Evolutionary conservation across 106 monocot genomes (phyloP), one percentile per base, ranked within the genome.

Genomic region (Narthecium ossifragum): DNA sequence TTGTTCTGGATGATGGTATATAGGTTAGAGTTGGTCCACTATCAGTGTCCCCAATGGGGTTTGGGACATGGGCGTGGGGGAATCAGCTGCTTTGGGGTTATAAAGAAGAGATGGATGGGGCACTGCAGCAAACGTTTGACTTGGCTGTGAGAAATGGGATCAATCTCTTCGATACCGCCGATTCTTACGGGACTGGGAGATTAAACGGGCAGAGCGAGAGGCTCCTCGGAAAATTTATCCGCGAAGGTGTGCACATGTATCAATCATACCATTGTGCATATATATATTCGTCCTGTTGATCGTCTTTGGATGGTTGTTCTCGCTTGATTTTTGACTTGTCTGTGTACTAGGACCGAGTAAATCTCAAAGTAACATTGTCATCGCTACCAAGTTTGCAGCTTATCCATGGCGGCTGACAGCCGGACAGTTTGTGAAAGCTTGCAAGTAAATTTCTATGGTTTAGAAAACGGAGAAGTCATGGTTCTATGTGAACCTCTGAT

Each of bases 51-150:
- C 90, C 96, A 12, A 90, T 98, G 90, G 96, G 96, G 46, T 84
- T 98, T 64, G 90, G 96, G 52, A 98, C 96, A 11, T 98, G 96
- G 96, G 86, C 90, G 11, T 98, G 96, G 96, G 96, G 90, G 26
- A 98, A 98, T 61, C 78, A 87, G 73, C 68, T 96, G 53, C 83
- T 96, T 6, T 96, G 96, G 96, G 96, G 84, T 6, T 96, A 96
- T 62, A 52, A 78, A 59, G 80, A 86, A 67, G 82, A 73, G 13
- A 98, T 98, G 90, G 86, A 98, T 70, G 40, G 24, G 15, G 86
- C 46, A 34, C 71, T 98, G 20, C 86, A 84, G 45, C 78, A 86
- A 24, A 74, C 81, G 11, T 98, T 98, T 30, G 65, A 84, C 73
- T 68, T 98, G 61, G 86, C 86, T 8, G 65, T 98, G 14, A 73